Percentiles rank a stretch among this genome's conserved stretches.
Evolutionary conservation across 2,329 filamentous ascomycete genomes (phyloP).

Genomic region (Monosporascus ibericus): DNA sequence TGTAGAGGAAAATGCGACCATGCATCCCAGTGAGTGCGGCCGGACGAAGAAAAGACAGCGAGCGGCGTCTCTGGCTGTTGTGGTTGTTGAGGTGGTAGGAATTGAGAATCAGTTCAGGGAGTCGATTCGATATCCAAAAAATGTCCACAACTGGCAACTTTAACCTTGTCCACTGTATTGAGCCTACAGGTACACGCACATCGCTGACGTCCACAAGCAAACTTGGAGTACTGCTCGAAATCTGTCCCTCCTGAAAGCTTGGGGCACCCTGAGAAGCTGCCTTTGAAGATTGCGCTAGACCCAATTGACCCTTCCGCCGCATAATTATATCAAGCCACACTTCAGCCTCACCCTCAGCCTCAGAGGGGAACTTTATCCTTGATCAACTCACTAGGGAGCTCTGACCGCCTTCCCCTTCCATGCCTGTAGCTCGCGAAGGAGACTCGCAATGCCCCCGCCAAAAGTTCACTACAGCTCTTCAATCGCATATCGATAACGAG

Average conservation of each 20-base stretch:
- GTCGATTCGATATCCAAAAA: constrained; percentile 13
- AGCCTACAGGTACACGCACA: too few relatives aligned
- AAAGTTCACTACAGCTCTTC: background rate
- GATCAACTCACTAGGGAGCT: background rate
- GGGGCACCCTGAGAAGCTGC: constrained; percentile 2
- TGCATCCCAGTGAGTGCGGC: constrained; percentile 17
- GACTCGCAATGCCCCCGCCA: background rate
- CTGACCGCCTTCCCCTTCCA: background rate
- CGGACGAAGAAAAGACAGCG: background rate
- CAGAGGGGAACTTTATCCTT: background rate
- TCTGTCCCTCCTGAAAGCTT: constrained; percentile 23
- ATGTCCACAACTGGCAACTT: constrained; percentile 5
- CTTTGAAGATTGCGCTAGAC: constrained; percentile 1
- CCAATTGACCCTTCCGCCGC: too few relatives aligned
- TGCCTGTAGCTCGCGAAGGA: too few relatives aligned
- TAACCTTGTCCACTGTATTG: too few relatives aligned
- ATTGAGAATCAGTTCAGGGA: too few relatives aligned
- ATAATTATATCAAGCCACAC: background rate
- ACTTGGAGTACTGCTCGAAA: constrained; percentile 13
- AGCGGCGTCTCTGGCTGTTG: background rate
- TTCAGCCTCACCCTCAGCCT: background rate
- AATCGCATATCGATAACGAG: too few relatives aligned
- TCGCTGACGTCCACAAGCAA: too few relatives aligned
- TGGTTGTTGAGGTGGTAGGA: background rate
- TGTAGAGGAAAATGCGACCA: constrained; percentile 15